These are phyloP conservation scores for Nannochloris sp. DNA, from an alignment of 139 green algal genomes.

Conservation along the genomic window DNA sequence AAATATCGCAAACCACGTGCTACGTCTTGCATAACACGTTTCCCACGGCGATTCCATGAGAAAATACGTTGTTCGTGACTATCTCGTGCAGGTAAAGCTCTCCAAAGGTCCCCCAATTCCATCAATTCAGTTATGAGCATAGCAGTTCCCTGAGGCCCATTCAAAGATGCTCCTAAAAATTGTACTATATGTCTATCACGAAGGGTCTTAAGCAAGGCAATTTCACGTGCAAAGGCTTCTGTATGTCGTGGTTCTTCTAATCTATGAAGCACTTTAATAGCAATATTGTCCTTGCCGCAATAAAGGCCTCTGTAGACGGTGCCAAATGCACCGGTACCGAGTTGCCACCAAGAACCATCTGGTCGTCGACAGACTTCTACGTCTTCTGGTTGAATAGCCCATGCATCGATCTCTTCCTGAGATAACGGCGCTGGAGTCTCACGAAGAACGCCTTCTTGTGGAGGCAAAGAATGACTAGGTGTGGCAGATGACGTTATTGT, in stretches of 20 bases:
- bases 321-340: slow-evolving; percentile 37
- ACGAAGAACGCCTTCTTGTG: neutral
- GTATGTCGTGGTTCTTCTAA: slow-evolving; percentile 7
- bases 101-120: slow-evolving; percentile 35
- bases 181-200: slow-evolving; percentile 28
- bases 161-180: slow-evolving; percentile 29
- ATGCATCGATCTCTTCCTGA: neutral
- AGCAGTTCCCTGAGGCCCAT: slow-evolving; percentile 5
- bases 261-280: slow-evolving; percentile 55
- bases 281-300: slow-evolving; percentile 59
- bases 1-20: slow-evolving; percentile 30
- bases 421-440: neutral
- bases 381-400: slow-evolving; percentile 20
- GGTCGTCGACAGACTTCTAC: slow-evolving; percentile 26
- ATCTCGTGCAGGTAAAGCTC: slow-evolving; percentile 20
- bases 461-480: neutral
- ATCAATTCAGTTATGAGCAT: slow-evolving; percentile 43
- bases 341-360: slow-evolving; percentile 25
- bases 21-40: slow-evolving; percentile 25
- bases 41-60: slow-evolving; percentile 21
- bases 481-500: neutral
- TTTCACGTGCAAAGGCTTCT: slow-evolving; percentile 25
- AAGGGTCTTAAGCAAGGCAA: slow-evolving; percentile 28
- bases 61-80: slow-evolving; percentile 15
- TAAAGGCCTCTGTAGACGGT: slow-evolving; percentile 61